Base-by-base conservation (phyloP, 1,139 yeast species). In the Wickerhamomyces sp. region DNA sequence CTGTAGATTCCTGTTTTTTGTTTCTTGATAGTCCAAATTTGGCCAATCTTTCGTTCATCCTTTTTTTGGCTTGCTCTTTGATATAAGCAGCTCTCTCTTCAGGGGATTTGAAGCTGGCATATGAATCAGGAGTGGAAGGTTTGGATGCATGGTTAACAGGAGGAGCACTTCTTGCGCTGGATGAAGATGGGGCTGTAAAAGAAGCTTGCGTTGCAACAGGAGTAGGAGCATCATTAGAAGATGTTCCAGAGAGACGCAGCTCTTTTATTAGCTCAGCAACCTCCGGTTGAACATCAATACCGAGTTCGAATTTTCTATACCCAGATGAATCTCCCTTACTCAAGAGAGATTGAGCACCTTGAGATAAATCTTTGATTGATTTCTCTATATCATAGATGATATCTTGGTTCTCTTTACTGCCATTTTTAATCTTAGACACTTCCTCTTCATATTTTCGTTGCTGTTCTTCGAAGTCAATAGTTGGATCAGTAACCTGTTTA, bases 41-140 rank as follows among this genome's bases (percentile, higher is more conserved):
- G 1, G 96, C 96, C 56, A 90, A 70, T 53, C 92, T 72, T 54
- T 89, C 97, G 48, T 81, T 83, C 95, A 90, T 90, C 58, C 90
- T 76, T 62, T 84, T 81, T 54, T 86, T 88, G 1, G 97, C 97
- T 56, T 88, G 95, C 9, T 92, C 95, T 57, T 89, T 88, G 45
- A 89, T 81, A 51, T 81, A 79, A 5, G 92, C 90, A 3, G 95
- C 76, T 47, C 96, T 73, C 37, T 86, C 94, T 50, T 77, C 84
- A 12, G 76, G 73, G 12, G 47, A 39, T 33, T 43, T 58, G 53
- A 36, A 53, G 38, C 44, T 48, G 9, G 47, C 19, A 25, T 44
- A 46, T 10, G 52, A 44, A 17, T 47, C 51, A 18, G 56, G 46
- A 5, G 52, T 45, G 1, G 52, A 39, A 14, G 53, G 44, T 28